A percentile compares a stretch with the other conserved stretches of the same genome.
phyloP scores from a whole-genome alignment of 2,329 filamentous ascomycete species.

The Acrocalymma vagum region DNA sequence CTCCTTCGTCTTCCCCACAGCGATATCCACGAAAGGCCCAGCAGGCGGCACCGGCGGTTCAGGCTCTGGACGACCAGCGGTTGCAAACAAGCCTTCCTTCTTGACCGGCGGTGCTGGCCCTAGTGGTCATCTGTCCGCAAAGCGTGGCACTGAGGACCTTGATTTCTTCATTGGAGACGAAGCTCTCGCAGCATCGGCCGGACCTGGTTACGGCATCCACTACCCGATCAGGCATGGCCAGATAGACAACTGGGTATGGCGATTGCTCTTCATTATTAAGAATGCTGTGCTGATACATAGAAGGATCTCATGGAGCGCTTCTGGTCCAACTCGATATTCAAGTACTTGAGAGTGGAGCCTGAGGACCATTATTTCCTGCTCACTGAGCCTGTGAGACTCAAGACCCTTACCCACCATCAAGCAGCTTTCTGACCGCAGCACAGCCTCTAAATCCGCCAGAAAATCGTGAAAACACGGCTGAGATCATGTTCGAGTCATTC shows the following conservation, averaged over 20 bases:
- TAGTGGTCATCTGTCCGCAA: conserved; percentile 82
- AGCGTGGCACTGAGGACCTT: conserved; percentile 95
- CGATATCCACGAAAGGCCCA: conserved; percentile 92
- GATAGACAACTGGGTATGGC: conserved; percentile 95
- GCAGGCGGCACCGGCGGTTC: conserved; percentile 75
- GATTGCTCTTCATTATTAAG: neutral
- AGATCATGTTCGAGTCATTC: conserved; percentile 99
- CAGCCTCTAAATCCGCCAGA: conserved; percentile 97
- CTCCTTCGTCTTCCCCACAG: conserved; percentile 98
- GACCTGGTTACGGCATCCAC: conserved; percentile 93
- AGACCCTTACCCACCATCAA: conserved; percentile 5
- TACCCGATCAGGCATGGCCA: conserved; percentile 98
- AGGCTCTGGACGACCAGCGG: conserved; percentile 86
- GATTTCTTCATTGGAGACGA: conserved; percentile 99
- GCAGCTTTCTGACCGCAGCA: conserved; percentile 17
- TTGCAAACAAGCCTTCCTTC: conserved; percentile 95
- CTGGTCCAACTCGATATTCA: conserved; percentile 99
- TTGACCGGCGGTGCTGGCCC: conserved; percentile 89
- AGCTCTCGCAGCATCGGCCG: conserved; percentile 81
- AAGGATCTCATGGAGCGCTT: conserved; percentile 99
- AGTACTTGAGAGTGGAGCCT: conserved; percentile 96
- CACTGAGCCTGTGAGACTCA: conserved; percentile 82
- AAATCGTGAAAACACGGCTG: conserved; percentile 98
- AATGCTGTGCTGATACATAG: conserved; percentile 20
- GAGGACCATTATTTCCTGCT: conserved; percentile 99